Evolutionary conservation across 2,329 filamentous ascomycete species (phyloP), one percentile per base, ranked within the genome.

Genomic region (Incumbomyces delicatus): DNA sequence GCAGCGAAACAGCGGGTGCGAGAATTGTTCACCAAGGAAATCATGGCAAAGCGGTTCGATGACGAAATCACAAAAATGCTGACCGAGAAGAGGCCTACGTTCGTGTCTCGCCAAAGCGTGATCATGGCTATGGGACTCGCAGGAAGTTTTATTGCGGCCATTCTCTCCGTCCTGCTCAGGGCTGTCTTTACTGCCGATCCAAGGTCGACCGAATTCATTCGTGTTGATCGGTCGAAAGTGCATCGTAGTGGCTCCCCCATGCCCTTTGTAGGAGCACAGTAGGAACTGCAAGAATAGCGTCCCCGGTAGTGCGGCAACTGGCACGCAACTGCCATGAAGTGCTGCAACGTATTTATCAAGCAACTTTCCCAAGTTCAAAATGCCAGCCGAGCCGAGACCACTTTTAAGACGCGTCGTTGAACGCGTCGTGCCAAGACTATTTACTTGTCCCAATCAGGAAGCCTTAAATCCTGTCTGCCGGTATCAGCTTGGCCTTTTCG

Each of bases 21-120:
- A 50, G 68, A 69, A 0, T 73, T 82, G 37, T 96, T 96, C 65
- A 87, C 85, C 0, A 78, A 86, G 45, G 77, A 76, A 34, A 85
- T 85, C 57, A 94, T 98, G 88, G 87, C 87, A 0, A 72, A 81
- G 59, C 74, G 77, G 27, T 66, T 95, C 12, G 84, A 95, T 50
- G 66, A 63, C 1, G 79, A 87, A 50, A 71, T 88, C 39, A 66
- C 69, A 12, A 67, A 71, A 3, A 78, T 83, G 65, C 57, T 68
- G 29, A 51, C 53, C 10, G 52, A 44, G 7, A 55, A 63, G 31
- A 59, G 65, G 46, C 60, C 62, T 31, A 51, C 58, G 14, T 70
- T 70, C 53, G 47, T 61, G 18, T 61, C 62, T 2, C 56, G 61
- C 50, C 60, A 63, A 51, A 60, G 64, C 47, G 50, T 66, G 2